Evolutionary conservation across 306 rosid genomes (phyloP), one percentile per base, ranked within the genome.

Genomic region (Lagenaria siceraria): DNA sequence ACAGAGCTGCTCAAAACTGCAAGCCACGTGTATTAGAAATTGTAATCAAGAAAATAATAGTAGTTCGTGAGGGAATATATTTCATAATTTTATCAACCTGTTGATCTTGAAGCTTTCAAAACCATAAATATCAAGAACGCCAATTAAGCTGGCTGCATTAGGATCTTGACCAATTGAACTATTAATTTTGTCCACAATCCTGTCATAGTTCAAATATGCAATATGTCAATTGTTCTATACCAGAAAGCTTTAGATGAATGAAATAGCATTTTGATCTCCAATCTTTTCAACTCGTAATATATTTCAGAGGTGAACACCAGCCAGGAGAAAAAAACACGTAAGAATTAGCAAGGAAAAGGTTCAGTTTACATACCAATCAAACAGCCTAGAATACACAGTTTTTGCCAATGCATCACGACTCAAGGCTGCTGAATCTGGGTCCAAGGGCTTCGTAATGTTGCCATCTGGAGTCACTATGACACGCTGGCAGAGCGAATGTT

Each of bases 401-500:
- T 92, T 92, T 11, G 97, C 87, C 89, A 92, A 79, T 63, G 96
- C 97, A 72, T 92, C 97, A 63, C 97, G 86, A 59, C 89, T 90
- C 82, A 92, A 83, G 82, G 90, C 87, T 78, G 97, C 97, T 21
- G 86, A 82, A 4, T 82, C 86, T 0, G 96, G 90, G 59, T 92
- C 96, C 33, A 92, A 77, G 8, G 87, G 96, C 63, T 90, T 92
- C 52, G 97, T 92, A 48, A 92, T 92, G 81, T 88, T 88, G 49
- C 96, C 97, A 81, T 92, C 96, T 4, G 97, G 97, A 62, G 97
- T 92, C 77, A 92, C 97, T 77, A 92, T 92, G 84, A 92, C 96
- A 22, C 96, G 93, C 88, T 92, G 80, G 83, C 96, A 90, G 61
- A 92, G 97, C 27, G 97, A 90, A 84, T 86, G 90, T 85, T 92